A percentile compares a stretch with the other conserved stretches of the same genome.
Conservation (phyloP, 768 basidiomycete genomes). For the Dendrothele bispora region DNA sequence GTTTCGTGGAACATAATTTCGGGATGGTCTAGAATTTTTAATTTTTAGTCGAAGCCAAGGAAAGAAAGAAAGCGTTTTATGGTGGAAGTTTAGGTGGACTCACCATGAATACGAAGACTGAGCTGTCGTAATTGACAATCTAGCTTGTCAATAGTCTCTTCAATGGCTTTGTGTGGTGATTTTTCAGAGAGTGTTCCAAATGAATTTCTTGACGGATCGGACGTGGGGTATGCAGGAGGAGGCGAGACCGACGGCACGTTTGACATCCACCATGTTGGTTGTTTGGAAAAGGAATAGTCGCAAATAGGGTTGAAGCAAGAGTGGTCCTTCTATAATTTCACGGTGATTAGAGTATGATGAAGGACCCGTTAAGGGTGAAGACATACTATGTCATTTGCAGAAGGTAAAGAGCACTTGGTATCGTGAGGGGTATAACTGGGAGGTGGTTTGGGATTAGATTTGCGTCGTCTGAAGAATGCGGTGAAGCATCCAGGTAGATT, state of each 20-base stretch:
- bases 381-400: no score
- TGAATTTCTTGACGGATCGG: no score
- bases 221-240: constrained; percentile 9
- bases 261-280: constrained; percentile 24
- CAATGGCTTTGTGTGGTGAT: constrained; percentile 41
- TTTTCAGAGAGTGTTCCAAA: background rate
- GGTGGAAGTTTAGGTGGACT: constrained; percentile 15
- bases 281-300: constrained; percentile 37
- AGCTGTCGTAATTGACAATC: constrained; percentile 56
- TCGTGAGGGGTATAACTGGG: no score
- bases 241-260: constrained; percentile 17
- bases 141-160: constrained; percentile 51
- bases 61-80: constrained; percentile 1
- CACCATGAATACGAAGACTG: constrained; percentile 75
- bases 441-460: no score
- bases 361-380: no score
- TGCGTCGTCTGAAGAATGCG: no score
- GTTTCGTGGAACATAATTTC: constrained; percentile 66
- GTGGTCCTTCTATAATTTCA: constrained; percentile 13
- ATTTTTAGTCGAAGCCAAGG: constrained; percentile 14
- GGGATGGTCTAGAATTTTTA: constrained; percentile 50
- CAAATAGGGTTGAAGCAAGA: constrained; percentile 41
- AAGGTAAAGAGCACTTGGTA: no score
- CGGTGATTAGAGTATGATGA: no score
- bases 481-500: no score